Percentiles rank a stretch among this genome's conserved stretches.
phyloP scores from a whole-genome alignment of 1,284 basidiomycete species.

The Veloporphyrellus conicus region DNA sequence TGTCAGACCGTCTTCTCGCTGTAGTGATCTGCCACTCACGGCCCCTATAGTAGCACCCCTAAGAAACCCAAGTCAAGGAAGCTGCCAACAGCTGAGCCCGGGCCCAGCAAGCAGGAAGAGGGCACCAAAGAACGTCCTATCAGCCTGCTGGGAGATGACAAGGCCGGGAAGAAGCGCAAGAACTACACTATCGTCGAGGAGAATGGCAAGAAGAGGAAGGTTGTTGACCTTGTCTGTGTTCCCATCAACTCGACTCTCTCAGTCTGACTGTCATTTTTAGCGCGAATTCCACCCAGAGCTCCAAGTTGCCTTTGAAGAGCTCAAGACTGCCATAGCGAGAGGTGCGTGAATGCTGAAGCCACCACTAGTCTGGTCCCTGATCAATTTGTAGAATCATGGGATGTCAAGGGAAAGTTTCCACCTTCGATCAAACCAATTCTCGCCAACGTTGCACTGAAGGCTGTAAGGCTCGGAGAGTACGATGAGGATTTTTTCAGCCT shows the following conservation, averaged over 20 bases:
- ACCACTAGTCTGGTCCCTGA: neutral
- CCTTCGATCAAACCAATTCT: constrained; percentile 73
- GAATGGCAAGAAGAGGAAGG: constrained; percentile 63
- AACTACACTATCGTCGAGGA: constrained; percentile 47
- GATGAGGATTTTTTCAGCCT: constrained; percentile 88
- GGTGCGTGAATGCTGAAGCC: constrained; percentile 35
- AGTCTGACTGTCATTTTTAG: constrained; percentile 19
- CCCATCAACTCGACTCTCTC: neutral
- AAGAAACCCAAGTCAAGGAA: constrained; percentile 71
- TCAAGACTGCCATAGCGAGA: constrained; percentile 59
- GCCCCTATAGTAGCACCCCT: constrained; percentile 39
- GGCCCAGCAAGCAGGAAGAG: constrained; percentile 31
- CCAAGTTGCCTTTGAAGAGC: constrained; percentile 55
- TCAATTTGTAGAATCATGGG: constrained; percentile 54
- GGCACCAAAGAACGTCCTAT: constrained; percentile 57
- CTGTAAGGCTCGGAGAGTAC: constrained; percentile 81
- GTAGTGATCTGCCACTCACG: constrained; percentile 13
- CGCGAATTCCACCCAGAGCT: constrained; percentile 68
- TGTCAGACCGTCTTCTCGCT: constrained; percentile 36
- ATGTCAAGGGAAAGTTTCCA: constrained; percentile 85
- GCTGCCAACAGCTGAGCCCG: constrained; percentile 17
- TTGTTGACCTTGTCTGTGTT: constrained; percentile 56
- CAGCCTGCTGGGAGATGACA: constrained; percentile 33
- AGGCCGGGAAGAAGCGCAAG: constrained; percentile 47
- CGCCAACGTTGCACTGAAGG: constrained; percentile 67